Percentiles rank a stretch among this genome's conserved stretches.
These are phyloP conservation scores for Umbelopsis isabellina DNA, from an alignment of 192 early-diverging fungal genomes.

Conservation along the genomic window DNA sequence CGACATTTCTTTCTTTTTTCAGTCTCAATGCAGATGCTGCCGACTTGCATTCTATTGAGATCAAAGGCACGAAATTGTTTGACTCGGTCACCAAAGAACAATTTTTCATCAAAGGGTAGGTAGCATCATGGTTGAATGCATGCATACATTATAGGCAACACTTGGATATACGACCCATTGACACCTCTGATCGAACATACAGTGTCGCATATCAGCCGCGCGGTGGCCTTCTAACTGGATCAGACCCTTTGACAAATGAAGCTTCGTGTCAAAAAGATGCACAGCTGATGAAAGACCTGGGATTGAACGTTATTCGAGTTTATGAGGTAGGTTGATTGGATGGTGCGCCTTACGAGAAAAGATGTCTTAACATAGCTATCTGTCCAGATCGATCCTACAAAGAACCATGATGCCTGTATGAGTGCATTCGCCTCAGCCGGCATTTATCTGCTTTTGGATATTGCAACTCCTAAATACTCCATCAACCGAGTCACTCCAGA, in stretches of 20 bases:
- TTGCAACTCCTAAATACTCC: slow-evolving; percentile 58
- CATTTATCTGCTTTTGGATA: slow-evolving; percentile 76
- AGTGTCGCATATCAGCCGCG: slow-evolving; percentile 73
- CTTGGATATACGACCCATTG: not conserved
- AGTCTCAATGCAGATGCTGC: not conserved
- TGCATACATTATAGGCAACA: not conserved
- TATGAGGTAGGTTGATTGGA: slow-evolving; percentile 56
- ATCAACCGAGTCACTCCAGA: slow-evolving; percentile 69
- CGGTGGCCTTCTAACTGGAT: slow-evolving; percentile 41
- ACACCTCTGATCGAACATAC: not conserved
- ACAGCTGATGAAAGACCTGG: slow-evolving; percentile 66
- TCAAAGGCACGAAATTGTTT: slow-evolving; percentile 76
- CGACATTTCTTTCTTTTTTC: not conserved
- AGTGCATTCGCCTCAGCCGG: slow-evolving; percentile 61
- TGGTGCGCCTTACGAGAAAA: not conserved
- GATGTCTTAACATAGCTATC: not conserved
- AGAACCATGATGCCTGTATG: slow-evolving; percentile 77
- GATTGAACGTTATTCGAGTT: slow-evolving; percentile 72
- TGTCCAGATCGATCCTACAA: slow-evolving; percentile 52
- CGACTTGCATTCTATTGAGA: slow-evolving; percentile 59
- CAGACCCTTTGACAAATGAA: slow-evolving; percentile 66
- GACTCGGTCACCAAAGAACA: slow-evolving; percentile 71
- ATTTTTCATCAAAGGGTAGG: slow-evolving; percentile 72
- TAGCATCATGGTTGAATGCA: not conserved
- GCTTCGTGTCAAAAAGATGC: slow-evolving; percentile 64